Base-by-base conservation (phyloP, 1,284 basidiomycete species). In the Cryptococcus sp. region DNA sequence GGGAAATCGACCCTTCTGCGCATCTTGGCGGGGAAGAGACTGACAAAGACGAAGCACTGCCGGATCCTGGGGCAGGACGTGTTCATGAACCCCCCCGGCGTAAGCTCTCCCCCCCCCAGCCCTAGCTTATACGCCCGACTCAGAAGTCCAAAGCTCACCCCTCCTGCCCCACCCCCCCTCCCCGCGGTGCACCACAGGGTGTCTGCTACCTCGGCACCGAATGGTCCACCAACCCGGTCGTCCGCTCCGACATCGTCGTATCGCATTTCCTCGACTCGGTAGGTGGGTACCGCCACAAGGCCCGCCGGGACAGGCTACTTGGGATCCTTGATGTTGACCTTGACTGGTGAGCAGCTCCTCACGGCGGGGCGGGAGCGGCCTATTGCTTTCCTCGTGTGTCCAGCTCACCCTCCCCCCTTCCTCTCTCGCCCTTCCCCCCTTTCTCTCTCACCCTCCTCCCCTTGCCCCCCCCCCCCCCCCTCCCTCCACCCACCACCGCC, bases 211-310 rank as follows among this genome's bases (percentile, higher is more conserved):
- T 98, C 23, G 94, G 94, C 52, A 90, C 91, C 1, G 90, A 93
- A 79, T 94, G 89, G 90, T 87, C 92, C 4, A 89, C 89, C 85
- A 98, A 98, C 78, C 93, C 93, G 1, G 94, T 98, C 50, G 95
- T 98, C 2, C 85, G 94, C 39, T 82, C 88, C 4, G 93, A 96
- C 75, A 92, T 96, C 57, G 80, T 86, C 42, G 93, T 97, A 3
- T 87, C 88, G 7, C 81, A 86, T 58, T 99, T 99, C 76, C 80
- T 97, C 51, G 89, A 97, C 74, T 94, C 91, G 18, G 91, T 98
- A 2, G 95, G 95, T 21, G 95, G 95, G 0, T 98, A 96, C 76
- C 82, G 94, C 45, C 85, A 98, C 79, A 94, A 94, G 70, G 88
- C 86, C 65, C 82, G 94, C 36, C 82, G 95, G 43, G 91, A 99